phyloP scores from a whole-genome alignment of 1,284 basidiomycete genomes.

The Trametes hirsuta region DNA sequence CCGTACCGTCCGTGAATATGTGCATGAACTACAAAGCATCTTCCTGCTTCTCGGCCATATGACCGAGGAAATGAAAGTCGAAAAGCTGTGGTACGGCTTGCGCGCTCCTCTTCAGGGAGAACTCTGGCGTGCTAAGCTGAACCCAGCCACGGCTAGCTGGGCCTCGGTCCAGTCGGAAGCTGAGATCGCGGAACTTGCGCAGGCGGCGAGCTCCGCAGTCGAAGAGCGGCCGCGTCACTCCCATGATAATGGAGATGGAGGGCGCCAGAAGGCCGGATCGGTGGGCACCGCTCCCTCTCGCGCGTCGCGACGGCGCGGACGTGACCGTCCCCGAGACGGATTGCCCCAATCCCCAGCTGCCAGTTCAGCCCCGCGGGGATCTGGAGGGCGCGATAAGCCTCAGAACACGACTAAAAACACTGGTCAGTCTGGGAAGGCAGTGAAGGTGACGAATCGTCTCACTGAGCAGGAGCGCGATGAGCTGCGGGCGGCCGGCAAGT shows the following conservation, averaged over 20 bases:
- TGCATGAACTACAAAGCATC: constrained; percentile 11
- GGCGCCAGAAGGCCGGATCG: background rate
- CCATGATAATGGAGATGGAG: background rate
- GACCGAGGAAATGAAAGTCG: constrained; percentile 2
- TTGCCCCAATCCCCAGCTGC: too few relatives aligned
- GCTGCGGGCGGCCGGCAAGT: constrained; percentile 16
- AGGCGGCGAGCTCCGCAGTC: background rate
- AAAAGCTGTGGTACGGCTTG: constrained; percentile 14
- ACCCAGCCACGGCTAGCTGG: background rate
- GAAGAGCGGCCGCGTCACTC: background rate
- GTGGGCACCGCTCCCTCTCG: too few relatives aligned
- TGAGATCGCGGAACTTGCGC: constrained; percentile 10
- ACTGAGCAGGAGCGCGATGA: constrained; percentile 13
- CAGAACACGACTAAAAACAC: background rate
- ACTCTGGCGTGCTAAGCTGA: constrained; percentile 7
- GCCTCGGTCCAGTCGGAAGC: constrained; percentile 3
- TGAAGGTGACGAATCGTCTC: background rate
- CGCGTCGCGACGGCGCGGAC: too few relatives aligned
- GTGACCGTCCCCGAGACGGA: too few relatives aligned
- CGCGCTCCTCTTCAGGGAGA: background rate
- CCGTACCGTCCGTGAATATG: constrained; percentile 8
- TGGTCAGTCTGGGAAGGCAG: background rate
- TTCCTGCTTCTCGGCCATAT: constrained; percentile 2
- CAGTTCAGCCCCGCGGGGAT: too few relatives aligned
- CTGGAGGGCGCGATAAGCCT: too few relatives aligned